phyloP scores from a whole-genome alignment of 306 rosid species.

The Amphicarpaea edgeworthii region DNA sequence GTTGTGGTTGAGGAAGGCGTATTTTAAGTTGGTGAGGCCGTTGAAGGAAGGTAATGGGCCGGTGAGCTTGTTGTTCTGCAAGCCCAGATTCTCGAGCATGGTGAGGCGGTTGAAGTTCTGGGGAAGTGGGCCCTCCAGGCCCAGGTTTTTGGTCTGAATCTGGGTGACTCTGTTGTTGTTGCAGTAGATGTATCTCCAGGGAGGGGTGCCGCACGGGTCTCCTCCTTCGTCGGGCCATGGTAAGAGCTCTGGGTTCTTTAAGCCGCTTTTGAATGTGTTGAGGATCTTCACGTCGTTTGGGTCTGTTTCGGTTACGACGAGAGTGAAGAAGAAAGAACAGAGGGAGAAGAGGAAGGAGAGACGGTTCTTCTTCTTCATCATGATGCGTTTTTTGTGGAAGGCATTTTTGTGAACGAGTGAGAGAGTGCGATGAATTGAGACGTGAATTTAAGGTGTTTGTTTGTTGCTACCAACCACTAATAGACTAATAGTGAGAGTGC shows the following conservation, averaged over 20 bases:
- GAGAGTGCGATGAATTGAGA: too few species aligned
- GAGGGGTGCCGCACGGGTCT: constrained; percentile 75
- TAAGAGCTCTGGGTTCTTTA: constrained; percentile 70
- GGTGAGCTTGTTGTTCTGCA: constrained; percentile 64
- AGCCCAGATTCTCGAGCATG: constrained; percentile 68
- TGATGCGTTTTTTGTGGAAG: background rate
- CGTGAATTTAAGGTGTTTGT: too few species aligned
- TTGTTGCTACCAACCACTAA: too few species aligned
- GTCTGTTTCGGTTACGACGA: constrained; percentile 56
- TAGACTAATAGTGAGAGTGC: background rate
- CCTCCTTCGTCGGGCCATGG: constrained; percentile 69
- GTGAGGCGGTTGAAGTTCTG: constrained; percentile 65
- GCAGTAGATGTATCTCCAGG: constrained; percentile 68
- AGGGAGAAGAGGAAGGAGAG: background rate
- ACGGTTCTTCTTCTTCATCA: too few species aligned
- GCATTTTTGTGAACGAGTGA: background rate
- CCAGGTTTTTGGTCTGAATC: constrained; percentile 72
- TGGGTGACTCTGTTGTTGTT: constrained; percentile 63
- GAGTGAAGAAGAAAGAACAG: constrained; percentile 26
- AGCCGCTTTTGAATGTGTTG: constrained; percentile 56
- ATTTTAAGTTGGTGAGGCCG: constrained; percentile 54
- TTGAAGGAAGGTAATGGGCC: constrained; percentile 71
- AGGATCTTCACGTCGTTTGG: constrained; percentile 66
- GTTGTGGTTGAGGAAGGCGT: constrained; percentile 62
- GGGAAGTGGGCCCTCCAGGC: constrained; percentile 73